These are phyloP conservation scores for Calonectria pseudoturangicola DNA, from an alignment of 2,329 filamentous ascomycete species.

Conservation along the genomic window DNA sequence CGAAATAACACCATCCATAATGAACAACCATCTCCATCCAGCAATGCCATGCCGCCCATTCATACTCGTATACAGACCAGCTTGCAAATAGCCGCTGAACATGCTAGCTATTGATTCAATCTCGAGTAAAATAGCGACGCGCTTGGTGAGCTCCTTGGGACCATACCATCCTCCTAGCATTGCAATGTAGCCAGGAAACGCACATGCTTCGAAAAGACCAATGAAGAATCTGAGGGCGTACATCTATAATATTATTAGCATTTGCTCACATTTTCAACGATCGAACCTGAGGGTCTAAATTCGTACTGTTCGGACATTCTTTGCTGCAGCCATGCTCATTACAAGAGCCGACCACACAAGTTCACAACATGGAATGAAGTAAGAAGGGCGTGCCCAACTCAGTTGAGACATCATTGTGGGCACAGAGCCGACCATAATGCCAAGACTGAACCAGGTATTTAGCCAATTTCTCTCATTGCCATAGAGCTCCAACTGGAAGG, in stretches of 20 bases:
- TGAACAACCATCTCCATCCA: conserved; percentile 60
- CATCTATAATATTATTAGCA: conserved; percentile 35
- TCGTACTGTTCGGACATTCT: conserved; percentile 49
- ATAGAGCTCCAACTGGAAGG: conserved; percentile 32
- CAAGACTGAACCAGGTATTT: conserved; percentile 40
- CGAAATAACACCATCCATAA: conserved; percentile 58
- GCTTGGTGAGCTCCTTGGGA: conserved; percentile 54
- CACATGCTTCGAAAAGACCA: conserved; percentile 55
- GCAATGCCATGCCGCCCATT: conserved; percentile 51
- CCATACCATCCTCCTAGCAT: conserved; percentile 58
- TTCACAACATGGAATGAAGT: conserved; percentile 57
- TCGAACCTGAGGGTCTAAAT: not conserved
- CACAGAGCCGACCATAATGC: conserved; percentile 41
- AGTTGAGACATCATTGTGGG: conserved; percentile 35
- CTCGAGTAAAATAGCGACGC: conserved; percentile 52
- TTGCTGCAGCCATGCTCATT: conserved; percentile 53
- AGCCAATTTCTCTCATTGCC: conserved; percentile 43
- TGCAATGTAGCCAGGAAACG: conserved; percentile 52
- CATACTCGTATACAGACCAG: conserved; percentile 59
- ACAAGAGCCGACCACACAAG: conserved; percentile 50
- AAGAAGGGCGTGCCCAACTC: conserved; percentile 52
- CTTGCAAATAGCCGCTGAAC: conserved; percentile 60
- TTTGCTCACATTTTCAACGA: not conserved
- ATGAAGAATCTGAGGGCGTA: conserved; percentile 57
- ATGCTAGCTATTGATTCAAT: conserved; percentile 52